These are phyloP conservation scores for Passalora sequoiae DNA, from an alignment of 2,329 filamentous ascomycete genomes.

Conservation along the genomic window DNA sequence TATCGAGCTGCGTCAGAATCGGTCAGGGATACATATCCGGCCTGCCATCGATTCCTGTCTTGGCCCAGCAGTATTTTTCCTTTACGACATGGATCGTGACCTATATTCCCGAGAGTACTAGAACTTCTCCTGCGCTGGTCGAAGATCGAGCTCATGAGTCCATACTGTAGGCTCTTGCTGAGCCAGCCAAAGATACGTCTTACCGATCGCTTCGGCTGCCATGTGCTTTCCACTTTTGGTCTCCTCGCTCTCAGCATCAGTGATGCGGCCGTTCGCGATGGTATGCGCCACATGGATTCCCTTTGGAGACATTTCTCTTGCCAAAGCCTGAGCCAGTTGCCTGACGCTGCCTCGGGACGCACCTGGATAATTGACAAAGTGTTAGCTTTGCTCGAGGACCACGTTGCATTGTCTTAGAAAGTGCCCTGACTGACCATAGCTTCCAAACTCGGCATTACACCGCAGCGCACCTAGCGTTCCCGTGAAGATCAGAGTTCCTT, in stretches of 20 bases:
- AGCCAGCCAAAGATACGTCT: constrained; percentile 51
- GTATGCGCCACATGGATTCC: constrained; percentile 57
- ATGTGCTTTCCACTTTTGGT: constrained; percentile 51
- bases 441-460: constrained; percentile 50
- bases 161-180: constrained; percentile 48
- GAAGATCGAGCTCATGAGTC: constrained; percentile 51
- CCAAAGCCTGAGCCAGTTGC: constrained; percentile 53
- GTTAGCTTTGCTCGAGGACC: no score
- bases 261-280: constrained; percentile 53
- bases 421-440: no score
- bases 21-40: no score
- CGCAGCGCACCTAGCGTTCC: constrained; percentile 45
- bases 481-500: constrained; percentile 55
- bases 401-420: no score
- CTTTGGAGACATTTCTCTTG: constrained; percentile 53
- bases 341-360: constrained; percentile 49
- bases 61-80: no score
- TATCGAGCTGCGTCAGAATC: no score
- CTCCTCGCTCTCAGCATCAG: constrained; percentile 48
- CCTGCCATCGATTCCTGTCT: no score
- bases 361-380: no score
- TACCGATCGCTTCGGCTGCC: constrained; percentile 54
- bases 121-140: constrained; percentile 48
- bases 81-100: no score
- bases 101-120: no score